Base-by-base conservation (phyloP, 2,329 filamentous ascomycete genomes). In the Albifimbria verrucaria region DNA sequence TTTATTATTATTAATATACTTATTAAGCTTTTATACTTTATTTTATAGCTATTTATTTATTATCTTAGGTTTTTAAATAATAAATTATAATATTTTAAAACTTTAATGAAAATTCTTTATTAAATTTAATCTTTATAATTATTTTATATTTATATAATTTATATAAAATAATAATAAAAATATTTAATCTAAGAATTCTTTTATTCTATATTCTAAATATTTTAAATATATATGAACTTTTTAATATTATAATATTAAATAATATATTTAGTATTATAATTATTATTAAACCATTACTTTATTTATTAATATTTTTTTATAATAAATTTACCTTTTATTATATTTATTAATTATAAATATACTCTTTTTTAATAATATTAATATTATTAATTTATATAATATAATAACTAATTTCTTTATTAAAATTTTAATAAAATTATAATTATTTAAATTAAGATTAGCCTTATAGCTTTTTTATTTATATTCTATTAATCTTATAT, bases 1-100 rank as follows among this genome's bases (percentile, higher is more conserved):
- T 1, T 56, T 52, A 26, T 61, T 54, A 3, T 60, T 49, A 45
- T 65, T 55, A 52, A 43, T 68, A 1, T 59, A 68, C 20, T 65
- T 68, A 50, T 63, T 53, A 50, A 25, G 49, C 15, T 51, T 69
- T 24, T 60, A 48, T 12, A 55, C 58, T 2, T 64, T 68, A 22
- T 50, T 68, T 18, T 51, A 57, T 42, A 51, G 66, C 4, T 61
- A 60, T 39, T 39, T 68, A 11, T 47, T n/a, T n/a, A n/a, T n/a
- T n/a, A n/a, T n/a, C n/a, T n/a, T n/a, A n/a, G n/a, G n/a, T n/a
- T n/a, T n/a, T n/a, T n/a, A n/a, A n/a, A 61, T 45, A 50, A 68
- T 26, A 20, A 59, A 10, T 59, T 57, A n/a, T 67, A 55, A 23
- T 52, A 49, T 1, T 52, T 26, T 12, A 15, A 7, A 24, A 24